Percentiles rank a stretch among this genome's conserved stretches.
Evolutionary conservation across 768 basidiomycete genomes (phyloP).

Genomic region (Brasilioporus rufonigricans): DNA sequence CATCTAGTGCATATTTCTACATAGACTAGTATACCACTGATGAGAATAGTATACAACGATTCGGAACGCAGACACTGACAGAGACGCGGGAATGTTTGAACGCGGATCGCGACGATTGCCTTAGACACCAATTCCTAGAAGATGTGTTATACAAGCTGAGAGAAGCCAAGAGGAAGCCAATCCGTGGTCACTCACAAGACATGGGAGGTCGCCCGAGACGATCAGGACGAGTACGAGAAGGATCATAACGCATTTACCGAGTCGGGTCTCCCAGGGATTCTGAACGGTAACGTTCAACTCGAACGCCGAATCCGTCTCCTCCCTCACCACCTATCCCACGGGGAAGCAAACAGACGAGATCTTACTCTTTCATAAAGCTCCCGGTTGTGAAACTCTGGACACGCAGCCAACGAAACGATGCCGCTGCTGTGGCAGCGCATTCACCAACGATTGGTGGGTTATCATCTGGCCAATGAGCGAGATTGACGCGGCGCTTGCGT

Average conservation of each 20-base stretch:
- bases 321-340: slow-evolving; percentile 42
- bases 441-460: slow-evolving; percentile 80
- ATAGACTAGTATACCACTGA: slow-evolving; percentile 33
- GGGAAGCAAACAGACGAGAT: slow-evolving; percentile 39
- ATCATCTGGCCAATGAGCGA: slow-evolving; percentile 84
- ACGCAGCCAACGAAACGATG: slow-evolving; percentile 40
- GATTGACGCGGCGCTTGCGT: slow-evolving; percentile 72
- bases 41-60: slow-evolving; percentile 41
- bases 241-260: slow-evolving; percentile 52
- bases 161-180: slow-evolving; percentile 61
- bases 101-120: slow-evolving; percentile 67
- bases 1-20: no score
- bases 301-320: slow-evolving; percentile 43
- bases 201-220: slow-evolving; percentile 76
- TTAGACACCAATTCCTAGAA: slow-evolving; percentile 73
- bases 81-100: slow-evolving; percentile 39
- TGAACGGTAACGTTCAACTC: slow-evolving; percentile 59
- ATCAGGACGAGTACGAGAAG: slow-evolving; percentile 49
- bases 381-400: slow-evolving; percentile 42
- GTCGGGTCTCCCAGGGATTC: slow-evolving; percentile 70
- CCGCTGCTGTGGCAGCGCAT: slow-evolving; percentile 85
- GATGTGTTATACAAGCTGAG: slow-evolving; percentile 79
- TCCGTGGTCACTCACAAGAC: slow-evolving; percentile 69
- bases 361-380: slow-evolving; percentile 45
- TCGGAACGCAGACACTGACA: slow-evolving; percentile 27